Conservation (phyloP, 2,329 filamentous ascomycete genomes). For the Curvularia eragrostidis region DNA sequence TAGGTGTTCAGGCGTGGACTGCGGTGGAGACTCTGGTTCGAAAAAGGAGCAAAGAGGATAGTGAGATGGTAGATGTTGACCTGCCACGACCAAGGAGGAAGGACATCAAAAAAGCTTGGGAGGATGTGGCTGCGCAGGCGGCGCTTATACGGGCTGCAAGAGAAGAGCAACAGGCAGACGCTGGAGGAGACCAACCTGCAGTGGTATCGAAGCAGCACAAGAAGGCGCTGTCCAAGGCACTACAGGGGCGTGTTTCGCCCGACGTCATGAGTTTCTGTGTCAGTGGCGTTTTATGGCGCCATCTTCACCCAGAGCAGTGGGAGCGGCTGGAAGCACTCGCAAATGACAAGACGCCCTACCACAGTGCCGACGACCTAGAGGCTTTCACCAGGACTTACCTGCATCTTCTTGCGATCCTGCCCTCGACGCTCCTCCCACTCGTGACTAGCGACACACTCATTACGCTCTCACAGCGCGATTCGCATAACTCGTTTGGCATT, state of each 20-base stretch:
- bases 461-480: slow-evolving; percentile 49
- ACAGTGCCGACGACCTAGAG: slow-evolving; percentile 48
- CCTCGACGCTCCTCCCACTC: slow-evolving; percentile 42
- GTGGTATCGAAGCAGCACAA: slow-evolving; percentile 43
- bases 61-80: slow-evolving; percentile 44
- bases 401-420: slow-evolving; percentile 53
- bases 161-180: slow-evolving; percentile 11
- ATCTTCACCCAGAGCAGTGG: slow-evolving; percentile 42
- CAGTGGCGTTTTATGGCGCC: slow-evolving; percentile 47
- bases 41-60: slow-evolving; percentile 40
- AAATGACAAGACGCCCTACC: slow-evolving; percentile 52
- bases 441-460: slow-evolving; percentile 47
- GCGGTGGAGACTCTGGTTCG: slow-evolving; percentile 45
- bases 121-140: slow-evolving; percentile 29
- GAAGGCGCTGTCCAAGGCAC: slow-evolving; percentile 41
- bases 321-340: slow-evolving; percentile 48
- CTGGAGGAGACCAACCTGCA: slow-evolving; percentile 4
- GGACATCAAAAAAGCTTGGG: slow-evolving; percentile 43
- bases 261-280: slow-evolving; percentile 55
- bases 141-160: slow-evolving; percentile 37
- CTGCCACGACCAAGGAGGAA: slow-evolving; percentile 35
- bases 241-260: slow-evolving; percentile 38
- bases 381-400: slow-evolving; percentile 52
- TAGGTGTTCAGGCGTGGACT: slow-evolving; percentile 45
- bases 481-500: slow-evolving; percentile 58